Evolutionary conservation across 352 stramenopile species (phyloP).

Genomic region (Pythium grandisporangium): DNA sequence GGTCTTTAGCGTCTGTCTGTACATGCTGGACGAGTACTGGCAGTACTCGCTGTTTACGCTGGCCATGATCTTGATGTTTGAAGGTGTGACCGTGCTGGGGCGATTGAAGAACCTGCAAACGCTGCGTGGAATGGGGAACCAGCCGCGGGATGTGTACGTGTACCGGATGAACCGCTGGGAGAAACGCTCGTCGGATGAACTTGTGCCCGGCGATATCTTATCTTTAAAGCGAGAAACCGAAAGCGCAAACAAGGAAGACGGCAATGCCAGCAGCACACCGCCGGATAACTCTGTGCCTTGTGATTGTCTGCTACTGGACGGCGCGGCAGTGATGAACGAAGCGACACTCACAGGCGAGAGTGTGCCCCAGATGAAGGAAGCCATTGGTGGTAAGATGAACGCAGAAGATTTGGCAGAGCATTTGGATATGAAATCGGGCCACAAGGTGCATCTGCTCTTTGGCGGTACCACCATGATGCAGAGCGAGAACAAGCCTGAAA

Average conservation of each 20-base stretch:
- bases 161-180: conserved; percentile 87
- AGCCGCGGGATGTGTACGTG: conserved; percentile 82
- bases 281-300: conserved; percentile 87
- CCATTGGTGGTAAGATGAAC: conserved; percentile 71
- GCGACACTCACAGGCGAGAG: conserved; percentile 98
- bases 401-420: conserved; percentile 55
- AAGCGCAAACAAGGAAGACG: conserved; percentile 47
- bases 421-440: conserved; percentile 80
- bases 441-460: conserved; percentile 91
- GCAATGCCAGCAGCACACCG: no score
- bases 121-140: conserved; percentile 91
- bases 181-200: conserved; percentile 65
- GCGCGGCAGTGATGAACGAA: conserved; percentile 97
- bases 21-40: conserved; percentile 99
- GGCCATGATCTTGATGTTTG: conserved; percentile 97
- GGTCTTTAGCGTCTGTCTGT: conserved; percentile 97
- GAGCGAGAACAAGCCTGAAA: conserved; percentile 27
- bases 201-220: conserved; percentile 92
- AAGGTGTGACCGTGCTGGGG: conserved; percentile 94
- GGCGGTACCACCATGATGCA: conserved; percentile 90
- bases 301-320: conserved; percentile 93
- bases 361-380: conserved; percentile 97
- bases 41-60: conserved; percentile 99
- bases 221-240: conserved; percentile 88
- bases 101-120: conserved; percentile 94